These are phyloP conservation scores for Sarcodon sp. DNA, from an alignment of 768 basidiomycete species.

Conservation along the genomic window DNA sequence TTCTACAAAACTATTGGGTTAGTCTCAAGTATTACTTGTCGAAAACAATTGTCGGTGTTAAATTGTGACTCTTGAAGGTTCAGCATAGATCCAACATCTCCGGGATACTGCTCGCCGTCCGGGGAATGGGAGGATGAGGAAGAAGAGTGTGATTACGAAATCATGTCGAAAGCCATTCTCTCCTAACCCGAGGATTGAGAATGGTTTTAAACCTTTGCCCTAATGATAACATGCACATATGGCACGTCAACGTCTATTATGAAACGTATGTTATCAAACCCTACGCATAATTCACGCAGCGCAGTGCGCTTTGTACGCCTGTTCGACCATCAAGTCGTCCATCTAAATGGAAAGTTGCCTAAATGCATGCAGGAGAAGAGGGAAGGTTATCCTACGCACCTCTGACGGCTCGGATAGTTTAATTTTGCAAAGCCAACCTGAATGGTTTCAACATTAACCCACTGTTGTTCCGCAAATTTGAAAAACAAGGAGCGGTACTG, in stretches of 20 bases:
- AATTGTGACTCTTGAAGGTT: conserved; percentile 28
- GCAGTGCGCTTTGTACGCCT: conserved; percentile 60
- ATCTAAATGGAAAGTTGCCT: conserved; percentile 27
- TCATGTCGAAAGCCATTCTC: conserved; percentile 18
- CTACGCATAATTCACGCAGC: conserved; percentile 18
- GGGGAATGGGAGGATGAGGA: conserved; percentile 17
- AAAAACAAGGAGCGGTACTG: conserved; percentile 7
- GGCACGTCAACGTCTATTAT: neutral
- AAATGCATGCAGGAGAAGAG: neutral
- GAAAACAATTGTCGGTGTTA: neutral
- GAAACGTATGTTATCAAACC: neutral
- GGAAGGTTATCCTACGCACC: conserved; percentile 26
- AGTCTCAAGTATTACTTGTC: conserved; percentile 6
- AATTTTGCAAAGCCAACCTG: conserved; percentile 97
- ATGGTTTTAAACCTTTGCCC: neutral
- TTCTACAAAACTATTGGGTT: conserved; percentile 52
- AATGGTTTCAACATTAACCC: neutral
- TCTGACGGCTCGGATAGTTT: conserved; percentile 66
- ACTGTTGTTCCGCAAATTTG: neutral
- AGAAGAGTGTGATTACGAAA: conserved; percentile 21
- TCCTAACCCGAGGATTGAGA: neutral
- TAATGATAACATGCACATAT: neutral
- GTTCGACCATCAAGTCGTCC: conserved; percentile 56
- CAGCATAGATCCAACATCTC: conserved; percentile 36
- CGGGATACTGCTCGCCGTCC: conserved; percentile 17